Evolutionary conservation across 2,329 filamentous ascomycete species (phyloP).

Genomic region (Aspergillus aculeatinus): DNA sequence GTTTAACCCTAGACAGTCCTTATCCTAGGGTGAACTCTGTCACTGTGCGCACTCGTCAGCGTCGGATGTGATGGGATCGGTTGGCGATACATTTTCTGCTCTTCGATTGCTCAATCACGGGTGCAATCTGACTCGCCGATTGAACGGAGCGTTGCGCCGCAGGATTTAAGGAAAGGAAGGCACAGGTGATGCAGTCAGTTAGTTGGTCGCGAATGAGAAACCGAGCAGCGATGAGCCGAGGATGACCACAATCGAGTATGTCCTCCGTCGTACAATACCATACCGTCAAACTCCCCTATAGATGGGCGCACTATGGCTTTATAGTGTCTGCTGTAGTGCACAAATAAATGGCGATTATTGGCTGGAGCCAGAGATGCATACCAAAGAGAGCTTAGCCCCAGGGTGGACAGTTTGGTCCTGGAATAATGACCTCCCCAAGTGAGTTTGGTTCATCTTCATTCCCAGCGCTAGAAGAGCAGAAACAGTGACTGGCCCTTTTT

Average conservation of each 20-base stretch:
- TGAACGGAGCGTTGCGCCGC: slow-evolving; percentile 1
- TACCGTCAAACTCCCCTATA: neutral
- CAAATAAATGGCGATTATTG: neutral
- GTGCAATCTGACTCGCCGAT: neutral
- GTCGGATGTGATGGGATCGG: neutral
- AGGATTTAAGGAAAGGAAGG: neutral
- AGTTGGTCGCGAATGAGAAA: no score
- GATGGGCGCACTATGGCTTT: neutral
- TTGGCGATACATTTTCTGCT: neutral
- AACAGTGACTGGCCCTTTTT: neutral
- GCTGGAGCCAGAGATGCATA: neutral
- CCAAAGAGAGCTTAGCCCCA: neutral
- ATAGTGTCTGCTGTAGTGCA: neutral
- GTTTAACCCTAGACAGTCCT: slow-evolving; percentile 6
- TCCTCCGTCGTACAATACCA: neutral
- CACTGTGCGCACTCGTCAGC: neutral
- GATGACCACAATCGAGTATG: slow-evolving; percentile 2
- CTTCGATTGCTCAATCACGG: neutral
- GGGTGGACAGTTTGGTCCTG: neutral
- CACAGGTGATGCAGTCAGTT: neutral
- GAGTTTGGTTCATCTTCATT: neutral
- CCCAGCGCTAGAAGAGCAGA: neutral
- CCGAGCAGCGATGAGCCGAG: neutral
- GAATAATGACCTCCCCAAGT: neutral
- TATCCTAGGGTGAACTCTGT: slow-evolving; percentile 10